Evolutionary conservation across 1,284 basidiomycete species (phyloP).

Genomic region (Ustilago loliicola): DNA sequence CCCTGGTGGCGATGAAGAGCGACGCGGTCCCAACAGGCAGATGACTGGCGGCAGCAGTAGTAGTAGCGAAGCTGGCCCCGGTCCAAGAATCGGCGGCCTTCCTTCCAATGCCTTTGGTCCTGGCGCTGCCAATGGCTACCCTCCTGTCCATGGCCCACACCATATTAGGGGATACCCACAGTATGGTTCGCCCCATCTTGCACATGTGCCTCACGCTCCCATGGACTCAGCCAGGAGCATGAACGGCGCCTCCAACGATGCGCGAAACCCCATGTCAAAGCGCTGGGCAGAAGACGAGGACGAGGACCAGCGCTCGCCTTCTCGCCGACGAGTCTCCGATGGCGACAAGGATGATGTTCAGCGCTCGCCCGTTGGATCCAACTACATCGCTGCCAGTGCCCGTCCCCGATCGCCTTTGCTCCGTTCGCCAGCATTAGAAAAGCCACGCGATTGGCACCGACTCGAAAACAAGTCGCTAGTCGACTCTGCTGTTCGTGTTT

Average conservation of each 20-base stretch:
- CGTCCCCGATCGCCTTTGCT: constrained; percentile 16
- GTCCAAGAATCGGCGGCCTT: constrained; percentile 36
- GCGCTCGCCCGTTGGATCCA: constrained; percentile 17
- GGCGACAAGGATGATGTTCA: constrained; percentile 38
- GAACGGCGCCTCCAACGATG: constrained; percentile 9
- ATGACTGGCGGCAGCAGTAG: constrained; percentile 22
- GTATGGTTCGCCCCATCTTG: constrained; percentile 15
- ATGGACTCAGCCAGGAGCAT: neutral
- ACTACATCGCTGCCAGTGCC: constrained; percentile 21
- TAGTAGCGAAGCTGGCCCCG: constrained; percentile 23
- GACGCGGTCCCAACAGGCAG: constrained; percentile 25
- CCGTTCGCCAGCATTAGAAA: constrained; percentile 19
- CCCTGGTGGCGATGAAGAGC: constrained; percentile 32
- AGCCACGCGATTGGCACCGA: constrained; percentile 44
- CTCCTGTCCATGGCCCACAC: neutral
- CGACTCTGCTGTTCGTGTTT: constrained; percentile 34
- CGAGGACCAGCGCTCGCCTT: constrained; percentile 27
- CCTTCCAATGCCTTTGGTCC: constrained; percentile 28
- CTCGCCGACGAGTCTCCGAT: constrained; percentile 31
- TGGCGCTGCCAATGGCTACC: constrained; percentile 7
- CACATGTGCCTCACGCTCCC: neutral
- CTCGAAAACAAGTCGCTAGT: constrained; percentile 42
- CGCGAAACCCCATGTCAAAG: constrained; percentile 10
- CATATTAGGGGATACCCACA: constrained; percentile 10
- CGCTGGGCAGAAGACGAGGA: constrained; percentile 41